Evolutionary conservation across 2,329 filamentous ascomycete species (phyloP), one percentile per base, ranked within the genome.

Genomic region (Fusarium bulbicola): DNA sequence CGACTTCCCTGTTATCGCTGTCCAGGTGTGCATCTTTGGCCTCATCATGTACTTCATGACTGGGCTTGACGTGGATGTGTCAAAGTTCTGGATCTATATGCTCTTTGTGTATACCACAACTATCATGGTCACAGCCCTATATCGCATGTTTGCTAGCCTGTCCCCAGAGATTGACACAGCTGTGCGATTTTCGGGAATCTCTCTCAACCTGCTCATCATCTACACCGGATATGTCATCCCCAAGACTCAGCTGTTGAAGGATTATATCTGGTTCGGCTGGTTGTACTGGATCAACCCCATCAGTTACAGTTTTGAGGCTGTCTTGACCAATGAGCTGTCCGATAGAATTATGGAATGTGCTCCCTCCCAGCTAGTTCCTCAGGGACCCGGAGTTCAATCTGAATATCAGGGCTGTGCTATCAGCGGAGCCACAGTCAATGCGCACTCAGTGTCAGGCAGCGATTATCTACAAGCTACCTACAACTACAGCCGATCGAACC

Each of bases 11-110:
- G 76, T 86, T 2, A 89, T 95, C 70, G 81, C 92, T 10, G 40
- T 86, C 13, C 91, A 92, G 76, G 85, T 90, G 2, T 84, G 91
- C 70, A 82, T 89, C n/a, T 95, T 94, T 82, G 91, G 92, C 66
- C 50, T 93, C 42, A 86, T 90, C 20, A 83, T 95, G 56, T 95
- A 95, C 83, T 95, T 95, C 81, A 91, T 95, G 91, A 89, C 90
- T 1, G 89, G 91, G 54, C 85, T 95, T 10, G 87, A 91, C 66
- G 84, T 90, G 54, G 86, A 89, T 49, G 86, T 91, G 1, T 89
- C 89, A 60, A 86, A 91, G 36, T 92, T 92, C 79, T 92, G 91
- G 80, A 90, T 91, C 60, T 92, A 89, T 79, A 85, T 91, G 76
- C 80, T 92, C 16, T 89, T 92, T 72, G 87, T 88, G 4, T 91